phyloP scores from a whole-genome alignment of 2,329 filamentous ascomycete species.

The Aschersonia sp. region DNA sequence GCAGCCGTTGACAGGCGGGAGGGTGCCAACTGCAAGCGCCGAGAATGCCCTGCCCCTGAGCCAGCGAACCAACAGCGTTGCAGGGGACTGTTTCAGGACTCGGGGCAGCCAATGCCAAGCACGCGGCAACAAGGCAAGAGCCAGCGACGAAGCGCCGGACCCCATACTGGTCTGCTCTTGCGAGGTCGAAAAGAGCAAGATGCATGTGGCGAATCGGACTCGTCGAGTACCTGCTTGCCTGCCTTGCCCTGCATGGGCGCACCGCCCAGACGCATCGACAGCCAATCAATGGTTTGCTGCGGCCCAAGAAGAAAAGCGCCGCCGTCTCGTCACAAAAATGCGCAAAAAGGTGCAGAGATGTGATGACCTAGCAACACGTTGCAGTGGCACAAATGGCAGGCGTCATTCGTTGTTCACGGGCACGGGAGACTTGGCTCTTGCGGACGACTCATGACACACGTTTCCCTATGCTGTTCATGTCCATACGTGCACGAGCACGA shows the following conservation, averaged over 20 bases:
- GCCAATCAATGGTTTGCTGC: not conserved
- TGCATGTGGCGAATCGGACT: not conserved
- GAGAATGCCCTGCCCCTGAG: not conserved
- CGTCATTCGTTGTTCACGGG: no score
- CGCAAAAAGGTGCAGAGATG: no score
- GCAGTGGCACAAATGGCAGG: no score
- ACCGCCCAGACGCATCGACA: not conserved
- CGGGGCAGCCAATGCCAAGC: not conserved
- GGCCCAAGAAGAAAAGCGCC: no score
- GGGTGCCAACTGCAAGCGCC: no score
- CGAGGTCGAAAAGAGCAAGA: not conserved
- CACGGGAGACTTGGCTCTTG: no score
- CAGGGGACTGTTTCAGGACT: slow-evolving; percentile 2
- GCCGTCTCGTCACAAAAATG: no score
- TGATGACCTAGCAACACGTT: no score
- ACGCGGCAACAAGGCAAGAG: not conserved
- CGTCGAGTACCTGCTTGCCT: not conserved
- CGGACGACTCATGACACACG: no score
- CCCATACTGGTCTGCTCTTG: not conserved
- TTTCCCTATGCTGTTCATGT: no score
- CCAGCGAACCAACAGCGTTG: not conserved
- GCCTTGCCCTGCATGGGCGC: not conserved
- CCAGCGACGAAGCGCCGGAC: no score
- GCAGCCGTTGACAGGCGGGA: not conserved
- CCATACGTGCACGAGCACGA: not conserved